These are phyloP conservation scores for Puccinia triticina DNA, from an alignment of 1,284 basidiomycete species.

Conservation along the genomic window DNA sequence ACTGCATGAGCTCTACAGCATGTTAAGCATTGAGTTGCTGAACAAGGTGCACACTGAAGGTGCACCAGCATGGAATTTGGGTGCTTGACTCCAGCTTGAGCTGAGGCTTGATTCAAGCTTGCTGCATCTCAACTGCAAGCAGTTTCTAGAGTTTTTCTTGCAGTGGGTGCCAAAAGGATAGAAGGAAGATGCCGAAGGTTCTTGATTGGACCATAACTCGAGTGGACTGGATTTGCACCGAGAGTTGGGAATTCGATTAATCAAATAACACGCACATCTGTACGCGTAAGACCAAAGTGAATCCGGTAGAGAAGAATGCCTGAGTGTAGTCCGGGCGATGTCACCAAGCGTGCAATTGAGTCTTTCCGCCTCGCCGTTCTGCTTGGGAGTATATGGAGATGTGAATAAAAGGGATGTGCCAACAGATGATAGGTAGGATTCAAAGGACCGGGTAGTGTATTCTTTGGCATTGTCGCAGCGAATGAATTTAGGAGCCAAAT, in stretches of 20 bases:
- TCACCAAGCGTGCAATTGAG: constrained; percentile 26
- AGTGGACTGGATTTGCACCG: not conserved
- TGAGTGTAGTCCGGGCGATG: constrained; percentile 2
- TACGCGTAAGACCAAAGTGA: constrained; percentile 24
- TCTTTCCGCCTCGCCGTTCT: constrained; percentile 29
- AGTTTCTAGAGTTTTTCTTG: no score
- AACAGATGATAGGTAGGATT: not conserved
- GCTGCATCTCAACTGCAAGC: no score
- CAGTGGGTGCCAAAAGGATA: constrained; percentile 15
- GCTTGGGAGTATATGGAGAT: constrained; percentile 8
- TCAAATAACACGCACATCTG: not conserved
- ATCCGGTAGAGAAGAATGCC: not conserved
- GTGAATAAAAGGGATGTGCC: not conserved
- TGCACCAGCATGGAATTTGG: no score
- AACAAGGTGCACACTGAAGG: no score
- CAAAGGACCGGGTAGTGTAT: not conserved
- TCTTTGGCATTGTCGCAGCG: constrained; percentile 9
- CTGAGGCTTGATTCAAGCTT: no score
- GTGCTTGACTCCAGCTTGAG: no score
- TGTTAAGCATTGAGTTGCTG: no score
- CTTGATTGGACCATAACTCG: not conserved
- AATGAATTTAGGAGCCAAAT: not conserved
- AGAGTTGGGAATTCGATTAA: constrained; percentile 18
- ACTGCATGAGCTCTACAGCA: no score
- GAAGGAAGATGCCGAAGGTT: not conserved